Conservation (phyloP, 176 grass and related monocot species). For the Avena eriantha region DNA sequence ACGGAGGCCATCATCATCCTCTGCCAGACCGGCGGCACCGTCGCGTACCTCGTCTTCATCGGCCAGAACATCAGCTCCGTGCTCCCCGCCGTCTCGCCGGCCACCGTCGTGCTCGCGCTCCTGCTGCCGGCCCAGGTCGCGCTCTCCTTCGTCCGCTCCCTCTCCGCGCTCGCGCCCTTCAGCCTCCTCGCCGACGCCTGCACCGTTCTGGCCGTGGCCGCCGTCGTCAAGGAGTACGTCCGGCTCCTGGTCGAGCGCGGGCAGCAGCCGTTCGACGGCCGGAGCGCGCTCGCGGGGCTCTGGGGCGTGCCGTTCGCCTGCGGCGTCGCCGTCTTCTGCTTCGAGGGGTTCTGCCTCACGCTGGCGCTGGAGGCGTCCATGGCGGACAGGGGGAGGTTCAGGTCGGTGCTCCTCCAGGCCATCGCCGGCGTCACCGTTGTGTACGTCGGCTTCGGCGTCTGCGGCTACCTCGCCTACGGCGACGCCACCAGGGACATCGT, state of each 20-base stretch:
- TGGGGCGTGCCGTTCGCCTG: conserved; percentile 74
- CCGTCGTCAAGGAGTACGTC: conserved; percentile 77
- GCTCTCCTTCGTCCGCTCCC: conserved; percentile 74
- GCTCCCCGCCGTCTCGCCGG: conserved; percentile 53
- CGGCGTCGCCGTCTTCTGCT: conserved; percentile 90
- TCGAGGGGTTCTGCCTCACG: conserved; percentile 89
- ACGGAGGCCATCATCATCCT: conserved; percentile 83
- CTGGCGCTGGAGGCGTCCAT: conserved; percentile 86
- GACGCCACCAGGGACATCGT: conserved; percentile 83
- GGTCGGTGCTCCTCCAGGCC: conserved; percentile 62
- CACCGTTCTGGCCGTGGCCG: conserved; percentile 74
- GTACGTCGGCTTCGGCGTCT: conserved; percentile 75
- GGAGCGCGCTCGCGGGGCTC: conserved; percentile 52
- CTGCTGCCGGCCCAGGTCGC: conserved; percentile 64
- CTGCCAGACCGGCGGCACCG: conserved; percentile 68
- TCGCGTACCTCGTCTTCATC: conserved; percentile 93
- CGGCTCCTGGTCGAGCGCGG: conserved; percentile 47
- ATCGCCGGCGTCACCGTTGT: conserved; percentile 60
- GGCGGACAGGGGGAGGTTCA: conserved; percentile 61
- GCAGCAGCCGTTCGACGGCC: conserved; percentile 38
- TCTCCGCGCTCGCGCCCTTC: conserved; percentile 66
- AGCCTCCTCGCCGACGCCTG: conserved; percentile 84
- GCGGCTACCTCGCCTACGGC: conserved; percentile 88
- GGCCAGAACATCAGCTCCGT: conserved; percentile 84
- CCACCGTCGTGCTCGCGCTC: conserved; percentile 60